Conservation (phyloP, 306 rosid genomes). For the Fragaria ananassa region DNA sequence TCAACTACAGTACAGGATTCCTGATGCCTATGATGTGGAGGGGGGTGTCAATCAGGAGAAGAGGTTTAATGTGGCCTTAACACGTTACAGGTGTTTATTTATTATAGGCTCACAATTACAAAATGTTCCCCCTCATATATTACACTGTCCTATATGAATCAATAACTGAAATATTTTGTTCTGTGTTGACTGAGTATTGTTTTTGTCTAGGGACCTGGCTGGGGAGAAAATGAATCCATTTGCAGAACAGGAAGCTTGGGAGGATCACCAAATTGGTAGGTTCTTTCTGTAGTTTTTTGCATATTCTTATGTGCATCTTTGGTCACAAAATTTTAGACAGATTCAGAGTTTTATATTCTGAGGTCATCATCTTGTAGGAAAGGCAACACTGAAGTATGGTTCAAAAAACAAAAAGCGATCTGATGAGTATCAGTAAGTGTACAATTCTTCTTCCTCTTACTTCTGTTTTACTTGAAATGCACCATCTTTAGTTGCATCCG, state of each 20-base stretch:
- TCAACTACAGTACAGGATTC: conserved; percentile 81
- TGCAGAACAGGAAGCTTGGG: conserved; percentile 99
- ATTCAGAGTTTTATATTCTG: conserved; percentile 15
- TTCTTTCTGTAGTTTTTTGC: conserved; percentile 4
- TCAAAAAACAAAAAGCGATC: conserved; percentile 78
- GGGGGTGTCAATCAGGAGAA: conserved; percentile 84
- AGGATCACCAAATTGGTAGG: conserved; percentile 87
- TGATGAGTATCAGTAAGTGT: conserved; percentile 85
- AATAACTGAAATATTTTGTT: conserved; percentile 2
- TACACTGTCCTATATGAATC: neutral
- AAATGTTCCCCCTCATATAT: neutral
- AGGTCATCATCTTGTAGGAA: conserved; percentile 51
- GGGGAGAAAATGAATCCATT: conserved; percentile 88
- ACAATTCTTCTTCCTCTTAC: neutral
- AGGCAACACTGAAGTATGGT: conserved; percentile 75
- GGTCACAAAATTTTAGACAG: conserved; percentile 9
- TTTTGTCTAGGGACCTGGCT: conserved; percentile 53
- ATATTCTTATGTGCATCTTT: neutral
- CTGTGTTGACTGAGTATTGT: conserved; percentile 9
- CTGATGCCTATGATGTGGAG: conserved; percentile 87
- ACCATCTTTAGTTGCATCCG: conserved; percentile 7
- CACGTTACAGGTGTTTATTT: conserved; percentile 53
- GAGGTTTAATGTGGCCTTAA: conserved; percentile 75
- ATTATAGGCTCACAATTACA: conserved; percentile 19
- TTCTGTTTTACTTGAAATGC: neutral